Conservation (phyloP, 2,329 filamentous ascomycete species). For the Aspergillus flavus region DNA sequence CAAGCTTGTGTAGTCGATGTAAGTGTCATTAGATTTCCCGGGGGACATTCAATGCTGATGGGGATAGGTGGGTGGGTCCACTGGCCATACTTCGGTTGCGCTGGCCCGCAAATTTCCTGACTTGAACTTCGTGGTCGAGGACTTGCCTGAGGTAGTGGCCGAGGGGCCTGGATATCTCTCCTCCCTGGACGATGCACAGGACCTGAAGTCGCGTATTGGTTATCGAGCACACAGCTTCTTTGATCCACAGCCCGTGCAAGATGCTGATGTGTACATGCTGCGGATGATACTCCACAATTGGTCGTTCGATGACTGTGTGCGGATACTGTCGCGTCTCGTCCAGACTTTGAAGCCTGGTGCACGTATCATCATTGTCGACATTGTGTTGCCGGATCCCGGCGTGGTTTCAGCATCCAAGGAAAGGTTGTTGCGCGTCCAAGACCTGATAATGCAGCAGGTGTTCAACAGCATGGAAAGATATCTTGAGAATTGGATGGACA, state of each 20-base stretch:
- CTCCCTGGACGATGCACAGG: background rate
- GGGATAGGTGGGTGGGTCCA: slow-evolving; percentile 52
- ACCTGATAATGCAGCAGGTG: slow-evolving; percentile 40
- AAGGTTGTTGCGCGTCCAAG: slow-evolving; percentile 30
- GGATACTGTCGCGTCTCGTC: slow-evolving; percentile 37
- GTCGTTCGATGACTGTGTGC: slow-evolving; percentile 39
- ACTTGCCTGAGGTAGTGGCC: slow-evolving; percentile 33
- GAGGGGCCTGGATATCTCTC: background rate
- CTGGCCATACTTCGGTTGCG: slow-evolving; percentile 59
- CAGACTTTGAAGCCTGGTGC: slow-evolving; percentile 33
- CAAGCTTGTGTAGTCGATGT: slow-evolving; percentile 57
- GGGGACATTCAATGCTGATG: background rate
- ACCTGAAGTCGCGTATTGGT: slow-evolving; percentile 20
- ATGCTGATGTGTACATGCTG: slow-evolving; percentile 39
- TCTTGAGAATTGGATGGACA: slow-evolving; percentile 33
- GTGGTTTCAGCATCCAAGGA: slow-evolving; percentile 23
- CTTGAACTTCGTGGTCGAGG: slow-evolving; percentile 59
- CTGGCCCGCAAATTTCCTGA: slow-evolving; percentile 55
- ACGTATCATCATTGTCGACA: slow-evolving; percentile 36
- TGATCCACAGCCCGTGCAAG: slow-evolving; percentile 32
- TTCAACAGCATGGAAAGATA: slow-evolving; percentile 42
- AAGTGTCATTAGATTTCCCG: background rate
- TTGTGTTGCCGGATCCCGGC: slow-evolving; percentile 34
- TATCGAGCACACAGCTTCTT: slow-evolving; percentile 43
- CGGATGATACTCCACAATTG: slow-evolving; percentile 47